These are phyloP conservation scores for Paramecium bursaria DNA, from an alignment of 73 alveolate genomes.

Conservation along the genomic window DNA sequence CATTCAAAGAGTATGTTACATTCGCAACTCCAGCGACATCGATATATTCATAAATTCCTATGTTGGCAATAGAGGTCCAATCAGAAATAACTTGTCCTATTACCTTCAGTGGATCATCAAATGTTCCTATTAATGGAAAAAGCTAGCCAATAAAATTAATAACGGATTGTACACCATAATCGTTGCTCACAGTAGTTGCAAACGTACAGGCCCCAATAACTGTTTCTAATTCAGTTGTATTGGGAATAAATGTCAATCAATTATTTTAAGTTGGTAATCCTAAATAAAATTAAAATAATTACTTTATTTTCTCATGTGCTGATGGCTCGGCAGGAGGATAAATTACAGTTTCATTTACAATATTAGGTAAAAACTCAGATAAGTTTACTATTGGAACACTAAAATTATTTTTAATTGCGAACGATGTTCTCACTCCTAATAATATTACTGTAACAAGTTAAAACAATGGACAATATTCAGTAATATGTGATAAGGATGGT, in stretches of 20 bases:
- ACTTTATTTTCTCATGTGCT: not conserved
- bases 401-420: not conserved
- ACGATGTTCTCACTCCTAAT: no score
- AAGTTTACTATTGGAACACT: not conserved
- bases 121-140: constrained; percentile 16
- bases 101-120: constrained; percentile 2
- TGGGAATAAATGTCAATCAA: not conserved
- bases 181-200: not conserved
- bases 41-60: constrained; percentile 11
- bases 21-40: not conserved
- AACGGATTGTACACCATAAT: constrained; percentile 8
- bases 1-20: not conserved
- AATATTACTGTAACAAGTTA: not conserved
- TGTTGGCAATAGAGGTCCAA: not conserved
- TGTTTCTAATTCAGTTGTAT: not conserved
- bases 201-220: not conserved
- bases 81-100: not conserved
- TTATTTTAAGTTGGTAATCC: constrained; percentile 28
- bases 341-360: not conserved
- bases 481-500: not conserved
- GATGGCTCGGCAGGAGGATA: not conserved
- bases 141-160: not conserved
- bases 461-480: not conserved
- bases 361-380: not conserved
- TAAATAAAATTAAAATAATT: not conserved